Conservation (phyloP, 306 rosid species). For the Hylodesmum podocarpum region DNA sequence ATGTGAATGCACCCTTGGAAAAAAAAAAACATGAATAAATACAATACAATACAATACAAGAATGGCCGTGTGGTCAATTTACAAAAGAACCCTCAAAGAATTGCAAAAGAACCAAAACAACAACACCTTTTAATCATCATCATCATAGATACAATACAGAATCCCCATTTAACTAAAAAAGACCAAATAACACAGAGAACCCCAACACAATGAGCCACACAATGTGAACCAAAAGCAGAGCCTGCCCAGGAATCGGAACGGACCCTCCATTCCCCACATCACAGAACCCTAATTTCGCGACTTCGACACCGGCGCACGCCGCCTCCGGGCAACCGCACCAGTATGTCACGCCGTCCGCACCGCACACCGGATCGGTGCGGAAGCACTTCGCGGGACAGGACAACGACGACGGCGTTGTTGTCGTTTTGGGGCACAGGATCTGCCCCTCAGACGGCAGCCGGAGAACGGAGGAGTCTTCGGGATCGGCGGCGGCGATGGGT, state of each 20-base stretch:
- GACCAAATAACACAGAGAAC: slow-evolving; percentile 73
- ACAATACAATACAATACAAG: slow-evolving; percentile 22
- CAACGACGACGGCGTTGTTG: too few relatives aligned
- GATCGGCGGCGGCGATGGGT: slow-evolving; percentile 43
- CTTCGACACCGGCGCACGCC: slow-evolving; percentile 65
- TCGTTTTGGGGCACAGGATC: slow-evolving; percentile 37
- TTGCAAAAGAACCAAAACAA: slow-evolving; percentile 2
- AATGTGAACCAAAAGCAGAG: slow-evolving; percentile 83
- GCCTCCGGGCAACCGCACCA: slow-evolving; percentile 97
- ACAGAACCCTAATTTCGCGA: slow-evolving; percentile 71
- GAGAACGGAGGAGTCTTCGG: slow-evolving; percentile 15
- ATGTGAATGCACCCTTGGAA: neutral
- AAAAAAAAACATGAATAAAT: too few relatives aligned
- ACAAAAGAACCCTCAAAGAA: slow-evolving; percentile 20
- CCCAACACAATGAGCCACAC: slow-evolving; percentile 89
- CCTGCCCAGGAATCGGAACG: slow-evolving; percentile 81
- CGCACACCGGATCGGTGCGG: slow-evolving; percentile 80
- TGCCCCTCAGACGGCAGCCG: slow-evolving; percentile 36
- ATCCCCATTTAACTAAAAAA: slow-evolving; percentile 46
- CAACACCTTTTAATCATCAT: neutral
- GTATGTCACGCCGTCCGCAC: slow-evolving; percentile 77
- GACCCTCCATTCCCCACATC: slow-evolving; percentile 82
- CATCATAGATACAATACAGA: neutral
- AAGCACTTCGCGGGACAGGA: slow-evolving; percentile 83
- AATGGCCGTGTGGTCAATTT: slow-evolving; percentile 23